Percentiles rank a stretch among this genome's conserved stretches.
phyloP scores from a whole-genome alignment of 176 grass and related monocot species.

The Stipa capillata region DNA sequence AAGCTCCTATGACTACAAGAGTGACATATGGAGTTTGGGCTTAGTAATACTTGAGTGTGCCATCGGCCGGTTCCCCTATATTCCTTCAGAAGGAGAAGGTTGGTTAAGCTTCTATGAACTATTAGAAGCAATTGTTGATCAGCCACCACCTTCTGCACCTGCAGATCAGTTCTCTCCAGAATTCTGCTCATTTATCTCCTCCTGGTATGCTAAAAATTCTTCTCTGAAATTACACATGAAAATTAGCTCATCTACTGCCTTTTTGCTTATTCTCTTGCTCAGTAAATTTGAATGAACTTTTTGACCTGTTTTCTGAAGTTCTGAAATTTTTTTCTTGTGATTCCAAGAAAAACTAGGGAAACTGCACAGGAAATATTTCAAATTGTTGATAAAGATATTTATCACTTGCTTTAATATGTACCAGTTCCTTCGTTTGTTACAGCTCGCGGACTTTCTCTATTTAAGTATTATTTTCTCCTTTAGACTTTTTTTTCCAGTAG shows the following conservation, averaged over 20 bases:
- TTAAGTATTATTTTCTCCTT: background rate
- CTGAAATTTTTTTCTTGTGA: background rate
- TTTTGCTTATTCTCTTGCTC: background rate
- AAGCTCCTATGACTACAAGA: constrained; percentile 94
- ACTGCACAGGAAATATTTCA: background rate
- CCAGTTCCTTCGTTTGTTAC: background rate
- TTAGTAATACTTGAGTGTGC: constrained; percentile 95
- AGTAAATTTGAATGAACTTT: background rate
- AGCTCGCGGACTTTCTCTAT: background rate
- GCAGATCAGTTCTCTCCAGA: constrained; percentile 92
- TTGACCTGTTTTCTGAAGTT: background rate
- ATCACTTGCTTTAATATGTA: background rate
- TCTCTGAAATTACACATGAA: background rate
- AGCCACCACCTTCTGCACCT: constrained; percentile 81
- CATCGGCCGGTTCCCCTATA: constrained; percentile 87
- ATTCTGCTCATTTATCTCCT: constrained; percentile 88
- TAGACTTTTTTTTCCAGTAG: background rate
- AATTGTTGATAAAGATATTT: background rate
- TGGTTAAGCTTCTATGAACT: constrained; percentile 93
- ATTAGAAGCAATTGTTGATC: constrained; percentile 94
- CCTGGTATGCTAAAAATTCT: constrained; percentile 43
- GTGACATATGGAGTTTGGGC: constrained; percentile 97
- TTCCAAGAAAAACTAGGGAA: background rate
- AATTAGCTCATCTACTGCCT: background rate
- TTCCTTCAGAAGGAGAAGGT: constrained; percentile 68